Evolutionary conservation across 257 asterid genomes (phyloP), one percentile per base, ranked within the genome.

Genomic region (Haberlea rhodopensis): DNA sequence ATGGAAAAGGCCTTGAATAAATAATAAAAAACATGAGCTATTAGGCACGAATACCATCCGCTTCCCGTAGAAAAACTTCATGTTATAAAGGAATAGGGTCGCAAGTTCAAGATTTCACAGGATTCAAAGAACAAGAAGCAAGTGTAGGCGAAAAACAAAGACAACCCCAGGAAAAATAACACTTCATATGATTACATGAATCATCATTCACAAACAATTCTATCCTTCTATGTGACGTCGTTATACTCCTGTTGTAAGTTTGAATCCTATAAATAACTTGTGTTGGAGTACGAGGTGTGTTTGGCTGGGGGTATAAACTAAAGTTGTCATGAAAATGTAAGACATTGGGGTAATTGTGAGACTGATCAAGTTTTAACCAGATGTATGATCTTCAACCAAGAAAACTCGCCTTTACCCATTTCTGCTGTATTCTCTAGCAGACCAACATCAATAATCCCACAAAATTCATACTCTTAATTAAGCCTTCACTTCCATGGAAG

Each of bases 401-500:
- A 43, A 43, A 43, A 43, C 8, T 43, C 16, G 51, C 3, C 20
- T 37, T 40, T 18, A 40, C 13, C 18, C 48, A 40, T 11, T 40
- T 40, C 48, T 5, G 7, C 20, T 43, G 15, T 43, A 8, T 43
- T 43, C 51, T 43, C 51, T 1, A 15, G 51, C 51, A 4, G 67
- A 22, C 37, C 21, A 16, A 26, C 65, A 25, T 31, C 26, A 20
- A 6, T 62, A 23, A 53, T 46, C 49, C 54, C 60, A 29, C 45
- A 23, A 48, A 62, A 48, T 48, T 49, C 58, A 10, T 53, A 29
- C 51, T 54, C 57, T 43, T 56, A 21, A 18, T 34, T 2, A 55
- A 53, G 48, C 11, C 52, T 48, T 54, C 26, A 40, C 57, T 55
- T 15, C 5, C 43, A 37, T 40, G 22, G 32, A 65, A 68, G 61